A percentile compares a stretch with the other conserved stretches of the same genome.
Conservation (phyloP, 2,329 filamentous ascomycete species). For the Microcera coccophila region DNA sequence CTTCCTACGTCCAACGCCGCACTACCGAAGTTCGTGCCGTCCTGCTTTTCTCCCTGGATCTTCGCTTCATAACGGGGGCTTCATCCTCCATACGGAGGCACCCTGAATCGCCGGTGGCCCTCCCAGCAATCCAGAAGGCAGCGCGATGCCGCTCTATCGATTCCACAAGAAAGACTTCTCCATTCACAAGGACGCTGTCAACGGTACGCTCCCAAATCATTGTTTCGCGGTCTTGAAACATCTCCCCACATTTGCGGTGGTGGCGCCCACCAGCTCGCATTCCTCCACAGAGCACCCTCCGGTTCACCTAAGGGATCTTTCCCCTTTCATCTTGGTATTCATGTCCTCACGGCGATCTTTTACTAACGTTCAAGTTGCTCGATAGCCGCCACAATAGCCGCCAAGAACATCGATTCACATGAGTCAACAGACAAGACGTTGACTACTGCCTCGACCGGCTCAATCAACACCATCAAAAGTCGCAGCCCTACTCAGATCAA, state of each 20-base stretch:
- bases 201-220: conserved; percentile 18
- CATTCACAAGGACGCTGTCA: conserved; percentile 32
- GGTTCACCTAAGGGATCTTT: conserved; percentile 14
- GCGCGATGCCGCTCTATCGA: conserved; percentile 31
- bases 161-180: conserved; percentile 33
- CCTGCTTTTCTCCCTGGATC: too few relatives aligned
- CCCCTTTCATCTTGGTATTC: conserved; percentile 4
- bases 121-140: too few relatives aligned
- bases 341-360: neutral
- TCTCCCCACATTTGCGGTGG: conserved; percentile 21
- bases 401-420: conserved; percentile 27
- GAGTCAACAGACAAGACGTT: conserved; percentile 32
- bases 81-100: too few relatives aligned
- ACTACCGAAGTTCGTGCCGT: too few relatives aligned
- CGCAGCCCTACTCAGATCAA: conserved; percentile 30
- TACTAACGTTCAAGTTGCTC: conserved; percentile 19
- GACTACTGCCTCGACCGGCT: conserved; percentile 37
- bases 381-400: conserved; percentile 15
- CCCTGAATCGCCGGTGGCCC: neutral
- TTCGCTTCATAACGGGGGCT: too few relatives aligned
- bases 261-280: conserved; percentile 12
- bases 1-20: too few relatives aligned
- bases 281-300: conserved; percentile 4
- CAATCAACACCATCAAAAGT: conserved; percentile 40
- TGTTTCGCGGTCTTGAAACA: conserved; percentile 6